Base-by-base conservation (phyloP, 108 stramenopile species). In the Cafeteria roenbergensis region DNA sequence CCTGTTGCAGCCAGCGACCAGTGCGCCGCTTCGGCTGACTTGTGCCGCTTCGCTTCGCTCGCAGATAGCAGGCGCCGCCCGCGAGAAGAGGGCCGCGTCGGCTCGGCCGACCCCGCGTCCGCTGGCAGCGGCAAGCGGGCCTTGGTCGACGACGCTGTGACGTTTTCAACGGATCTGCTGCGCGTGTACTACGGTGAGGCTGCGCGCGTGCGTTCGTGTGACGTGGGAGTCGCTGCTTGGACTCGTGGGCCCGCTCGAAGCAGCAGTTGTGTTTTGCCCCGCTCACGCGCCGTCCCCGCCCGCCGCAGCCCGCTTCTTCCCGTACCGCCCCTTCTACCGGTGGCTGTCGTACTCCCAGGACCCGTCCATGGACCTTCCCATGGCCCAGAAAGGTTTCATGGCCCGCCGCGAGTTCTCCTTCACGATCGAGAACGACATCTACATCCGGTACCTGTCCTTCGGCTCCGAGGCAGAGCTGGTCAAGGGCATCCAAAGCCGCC, bases 371-470 rank as follows among this genome's bases (percentile, higher is more conserved):
- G 72, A 78, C 38, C 54, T 59, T 29, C 30, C 64, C 22, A 27
- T 37, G 60, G 73, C 37, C 33, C 57, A 63, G n/a, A 68, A 36
- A 22, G 55, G 70, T 36, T 81, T 63, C 62, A 75, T 82, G 27
- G 53, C 78, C 28, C 82, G 85, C 30, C 81, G 98, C n/a, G 95
- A 99, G 77, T 94, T 91, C 62, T 90, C 86, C 71, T 95, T 95
- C 71, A 96, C 95, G 33, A 83, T 96, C 51, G 86, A 22, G 88
- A 88, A 93, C 62, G 97, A 97, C 72, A 84, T 95, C 38, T 99
- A 95, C 79, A 89, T 96, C 61, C 93, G 97, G 30, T 95, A 94
- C 73, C 87, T 87, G 55, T 34, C 64, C 69, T 96, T 91, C 70
- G 64, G 66, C n/a, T 85, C 84, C 62, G 74, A 77, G 29, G 70